phyloP scores from a whole-genome alignment of 225 moss, liverwort and hornwort species.

The Pseudoscleropodium purum region DNA sequence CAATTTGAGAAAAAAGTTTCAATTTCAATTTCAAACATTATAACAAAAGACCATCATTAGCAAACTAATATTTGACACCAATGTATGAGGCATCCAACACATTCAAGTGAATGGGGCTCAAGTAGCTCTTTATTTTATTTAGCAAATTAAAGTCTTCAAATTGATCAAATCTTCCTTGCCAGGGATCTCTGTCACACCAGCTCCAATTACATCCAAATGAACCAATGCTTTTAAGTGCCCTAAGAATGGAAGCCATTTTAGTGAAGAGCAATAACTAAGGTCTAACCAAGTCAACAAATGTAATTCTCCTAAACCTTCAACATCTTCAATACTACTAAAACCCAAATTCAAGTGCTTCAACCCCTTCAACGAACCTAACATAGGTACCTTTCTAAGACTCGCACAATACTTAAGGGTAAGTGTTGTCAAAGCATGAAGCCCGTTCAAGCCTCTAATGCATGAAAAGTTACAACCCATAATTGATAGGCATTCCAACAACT shows the following conservation, averaged over 20 bases:
- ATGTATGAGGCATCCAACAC: rapidly evolving
- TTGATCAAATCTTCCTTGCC: neutral
- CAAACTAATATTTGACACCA: neutral
- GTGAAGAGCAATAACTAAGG: rapidly evolving
- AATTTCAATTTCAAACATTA: neutral
- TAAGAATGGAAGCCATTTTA: neutral
- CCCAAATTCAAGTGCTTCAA: neutral
- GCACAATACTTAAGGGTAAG: rapidly evolving
- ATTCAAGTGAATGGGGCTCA: neutral
- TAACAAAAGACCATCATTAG: no score
- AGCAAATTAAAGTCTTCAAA: rapidly evolving
- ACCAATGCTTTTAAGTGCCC: neutral
- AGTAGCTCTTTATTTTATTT: rapidly evolving
- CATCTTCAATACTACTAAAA: rapidly evolving
- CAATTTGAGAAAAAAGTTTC: no score
- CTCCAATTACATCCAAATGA: rapidly evolving
- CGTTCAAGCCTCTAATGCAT: neutral
- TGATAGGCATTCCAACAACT: neutral
- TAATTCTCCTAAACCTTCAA: neutral
- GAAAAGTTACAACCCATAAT: rapidly evolving
- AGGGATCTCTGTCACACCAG: neutral
- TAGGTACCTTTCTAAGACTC: rapidly evolving
- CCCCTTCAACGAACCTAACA: neutral
- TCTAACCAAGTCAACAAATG: neutral
- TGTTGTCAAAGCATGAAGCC: neutral